Evolutionary conservation across 1,284 basidiomycete species (phyloP).

Genomic region (Cutaneotrichosporon sp.): DNA sequence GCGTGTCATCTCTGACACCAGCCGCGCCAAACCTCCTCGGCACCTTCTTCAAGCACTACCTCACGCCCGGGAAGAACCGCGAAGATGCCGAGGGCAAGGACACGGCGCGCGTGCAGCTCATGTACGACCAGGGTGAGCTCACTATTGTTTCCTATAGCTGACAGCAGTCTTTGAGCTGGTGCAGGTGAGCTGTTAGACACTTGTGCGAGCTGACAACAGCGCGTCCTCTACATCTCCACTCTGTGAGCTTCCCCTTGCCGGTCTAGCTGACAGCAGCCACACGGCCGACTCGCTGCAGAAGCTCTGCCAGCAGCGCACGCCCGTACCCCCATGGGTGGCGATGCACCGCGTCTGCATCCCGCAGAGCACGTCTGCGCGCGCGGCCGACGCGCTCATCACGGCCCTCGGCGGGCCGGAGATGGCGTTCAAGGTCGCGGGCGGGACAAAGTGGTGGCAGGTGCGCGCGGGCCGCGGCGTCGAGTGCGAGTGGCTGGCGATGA

Average conservation of each 20-base stretch:
- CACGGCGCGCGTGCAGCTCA: conserved; percentile 70
- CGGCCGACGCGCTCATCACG: conserved; percentile 72
- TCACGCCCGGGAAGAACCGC: conserved; percentile 60
- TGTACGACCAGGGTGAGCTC: conserved; percentile 69
- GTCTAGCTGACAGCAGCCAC: conserved; percentile 56
- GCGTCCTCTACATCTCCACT: conserved; percentile 63
- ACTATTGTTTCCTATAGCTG: too few species aligned
- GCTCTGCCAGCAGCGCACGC: conserved; percentile 81
- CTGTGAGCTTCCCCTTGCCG: conserved; percentile 38
- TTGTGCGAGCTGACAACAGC: conserved; percentile 48
- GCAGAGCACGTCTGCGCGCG: conserved; percentile 67
- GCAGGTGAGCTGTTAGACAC: conserved; percentile 60
- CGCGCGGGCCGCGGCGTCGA: conserved; percentile 75
- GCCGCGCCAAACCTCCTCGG: conserved; percentile 33
- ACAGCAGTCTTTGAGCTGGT: conserved; percentile 7
- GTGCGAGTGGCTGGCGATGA: conserved; percentile 83
- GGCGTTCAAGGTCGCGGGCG: conserved; percentile 75
- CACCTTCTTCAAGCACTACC: conserved; percentile 78
- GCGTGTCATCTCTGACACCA: not conserved
- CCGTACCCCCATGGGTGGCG: conserved; percentile 85
- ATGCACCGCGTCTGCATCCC: conserved; percentile 71
- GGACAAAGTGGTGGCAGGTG: conserved; percentile 96
- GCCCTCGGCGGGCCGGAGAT: conserved; percentile 81
- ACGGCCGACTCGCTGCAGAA: conserved; percentile 82
- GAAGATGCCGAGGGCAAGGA: conserved; percentile 49